phyloP scores from a whole-genome alignment of 2,329 filamentous ascomycete species.

The Nothomitra cinnamomea region DNA sequence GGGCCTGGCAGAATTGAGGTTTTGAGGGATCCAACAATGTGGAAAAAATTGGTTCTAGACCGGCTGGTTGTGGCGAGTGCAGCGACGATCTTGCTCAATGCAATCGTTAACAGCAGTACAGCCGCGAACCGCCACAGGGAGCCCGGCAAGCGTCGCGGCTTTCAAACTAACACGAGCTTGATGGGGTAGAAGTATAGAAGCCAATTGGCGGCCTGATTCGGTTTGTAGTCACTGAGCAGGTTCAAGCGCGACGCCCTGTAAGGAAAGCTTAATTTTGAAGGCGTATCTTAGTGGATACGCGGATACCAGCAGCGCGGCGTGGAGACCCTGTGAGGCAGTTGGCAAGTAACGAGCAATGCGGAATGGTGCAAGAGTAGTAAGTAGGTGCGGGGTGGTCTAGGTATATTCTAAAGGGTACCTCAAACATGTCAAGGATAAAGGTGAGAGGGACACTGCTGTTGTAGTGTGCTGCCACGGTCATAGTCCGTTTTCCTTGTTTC shows the following conservation, averaged over 20 bases:
- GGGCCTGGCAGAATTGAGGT: neutral
- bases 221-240: too few species aligned
- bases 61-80: constrained; percentile 2
- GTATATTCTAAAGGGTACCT: too few species aligned
- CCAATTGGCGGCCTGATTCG: too few species aligned
- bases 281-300: neutral
- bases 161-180: too few species aligned
- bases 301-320: neutral
- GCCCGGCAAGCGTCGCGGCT: neutral
- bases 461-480: neutral
- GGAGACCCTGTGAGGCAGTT: neutral
- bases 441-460: too few species aligned
- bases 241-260: neutral
- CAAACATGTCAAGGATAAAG: too few species aligned
- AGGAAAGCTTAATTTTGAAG: neutral
- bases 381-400: too few species aligned
- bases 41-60: neutral
- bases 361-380: too few species aligned
- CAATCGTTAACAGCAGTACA: neutral
- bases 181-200: neutral
- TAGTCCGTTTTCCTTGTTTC: neutral
- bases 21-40: neutral
- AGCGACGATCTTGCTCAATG: constrained; percentile 1
- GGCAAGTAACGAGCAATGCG: neutral
- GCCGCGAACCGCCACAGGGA: neutral